Base-by-base conservation (phyloP, 2,329 filamentous ascomycete genomes). In the Immersiporthe knoxdaviesiana region DNA sequence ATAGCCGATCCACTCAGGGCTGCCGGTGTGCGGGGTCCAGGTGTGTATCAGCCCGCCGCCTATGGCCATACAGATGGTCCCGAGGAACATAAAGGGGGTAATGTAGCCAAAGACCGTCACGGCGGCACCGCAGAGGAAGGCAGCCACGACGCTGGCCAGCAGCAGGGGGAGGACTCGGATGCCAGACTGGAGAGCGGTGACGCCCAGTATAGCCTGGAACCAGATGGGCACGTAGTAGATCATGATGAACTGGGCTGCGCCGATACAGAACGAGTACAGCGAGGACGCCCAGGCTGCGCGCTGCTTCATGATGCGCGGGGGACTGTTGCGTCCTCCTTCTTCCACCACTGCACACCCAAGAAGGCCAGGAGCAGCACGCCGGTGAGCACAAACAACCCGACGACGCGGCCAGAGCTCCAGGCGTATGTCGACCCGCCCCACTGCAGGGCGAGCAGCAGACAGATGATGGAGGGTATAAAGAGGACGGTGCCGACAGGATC, bases 361-460 rank as follows among this genome's bases (percentile, higher is more conserved):
- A 82, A 83, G 24, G 68, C 58, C 21, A 72, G 30, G 62, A 79
- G 75, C 21, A 79, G 74, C 2, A 81, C 74, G 59, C 68, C 75
- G 35, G 79, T 79, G n/a, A 80, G 61, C 47, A 76, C 75, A 21
- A 12, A 80, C 21, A 30, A 75, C 24, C 77, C 72, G 60, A 83
- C 79, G 67, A 82, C 77, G 50, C 79, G 76, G 70, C 77, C 79
- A 68, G 70, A 76, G 64, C 71, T 73, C 81, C 81, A 83, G 0
- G 74, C 71, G 66, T 82, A 81, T n/a, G 74, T 76, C 18, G 75
- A 79, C 44, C 80, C 81, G 67, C 80, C 81, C 82, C 83, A 85
- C 71, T 85, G 81, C 24, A 86, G 76, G 3, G 84, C 84, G 10
- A 86, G 76, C 3, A 85, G 74, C 16, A 85, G 78, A 68, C 80